A percentile compares a stretch with the other conserved stretches of the same genome.
Conservation (phyloP, 768 basidiomycete species). For the Clitopilus hobsonii region DNA sequence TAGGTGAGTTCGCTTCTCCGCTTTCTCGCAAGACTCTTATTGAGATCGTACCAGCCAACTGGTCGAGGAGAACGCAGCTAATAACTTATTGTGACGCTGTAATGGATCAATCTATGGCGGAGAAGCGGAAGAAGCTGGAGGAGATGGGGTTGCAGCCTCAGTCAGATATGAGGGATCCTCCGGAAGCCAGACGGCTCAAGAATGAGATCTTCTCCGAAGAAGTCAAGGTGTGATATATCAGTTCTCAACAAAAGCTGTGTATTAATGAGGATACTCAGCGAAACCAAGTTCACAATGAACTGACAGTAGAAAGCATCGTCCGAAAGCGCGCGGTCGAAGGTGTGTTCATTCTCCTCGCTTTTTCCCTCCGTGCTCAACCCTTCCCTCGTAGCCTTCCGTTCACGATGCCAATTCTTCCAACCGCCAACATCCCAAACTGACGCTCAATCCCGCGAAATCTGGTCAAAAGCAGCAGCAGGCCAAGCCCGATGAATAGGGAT, state of each 20-base stretch:
- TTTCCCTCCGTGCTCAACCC: constrained; percentile 3
- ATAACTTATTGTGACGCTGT: constrained; percentile 72
- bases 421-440: constrained; percentile 56
- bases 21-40: constrained; percentile 14
- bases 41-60: constrained; percentile 39
- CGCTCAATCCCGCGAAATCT: constrained; percentile 46
- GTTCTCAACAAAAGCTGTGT: not conserved
- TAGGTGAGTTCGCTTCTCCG: constrained; percentile 47
- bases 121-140: constrained; percentile 46
- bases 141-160: constrained; percentile 14
- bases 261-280: constrained; percentile 35
- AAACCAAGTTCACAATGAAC: constrained; percentile 72
- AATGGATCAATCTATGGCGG: constrained; percentile 57
- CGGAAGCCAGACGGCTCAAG: constrained; percentile 39
- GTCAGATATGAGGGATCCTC: constrained; percentile 28
- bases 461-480: constrained; percentile 20
- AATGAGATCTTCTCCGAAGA: constrained; percentile 59
- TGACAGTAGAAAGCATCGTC: constrained; percentile 68
- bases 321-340: constrained; percentile 68
- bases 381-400: constrained; percentile 56
- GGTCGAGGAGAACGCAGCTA: constrained; percentile 70
- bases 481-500: not conserved
- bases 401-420: constrained; percentile 75
- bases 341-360: constrained; percentile 23
- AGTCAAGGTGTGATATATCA: constrained; percentile 58